Evolutionary conservation across 345 rosid genomes (phyloP).

Genomic region (Gossypioides kirkii): DNA sequence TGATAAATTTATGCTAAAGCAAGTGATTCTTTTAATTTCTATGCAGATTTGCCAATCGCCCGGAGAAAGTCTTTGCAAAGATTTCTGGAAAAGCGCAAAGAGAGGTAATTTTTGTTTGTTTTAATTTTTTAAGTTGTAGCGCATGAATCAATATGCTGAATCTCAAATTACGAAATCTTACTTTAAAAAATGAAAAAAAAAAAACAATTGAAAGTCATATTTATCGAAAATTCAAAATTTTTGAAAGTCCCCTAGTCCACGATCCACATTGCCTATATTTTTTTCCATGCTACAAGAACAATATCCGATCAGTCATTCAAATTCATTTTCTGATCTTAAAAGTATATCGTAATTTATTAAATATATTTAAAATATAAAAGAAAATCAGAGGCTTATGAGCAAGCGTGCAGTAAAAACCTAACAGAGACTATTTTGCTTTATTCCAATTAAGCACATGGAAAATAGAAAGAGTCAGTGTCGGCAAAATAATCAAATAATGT

Average conservation of each 20-base stretch:
- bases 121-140: background rate
- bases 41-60: slow-evolving; percentile 64
- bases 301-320: too few species aligned
- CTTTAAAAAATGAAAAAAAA: background rate
- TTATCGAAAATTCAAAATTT: background rate
- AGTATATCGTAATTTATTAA: too few species aligned
- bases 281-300: background rate
- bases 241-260: background rate
- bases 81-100: slow-evolving; percentile 87
- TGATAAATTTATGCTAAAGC: background rate
- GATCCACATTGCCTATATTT: background rate
- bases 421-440: background rate
- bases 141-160: background rate
- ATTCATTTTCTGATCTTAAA: too few species aligned
- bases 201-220: background rate
- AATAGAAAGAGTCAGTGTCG: background rate
- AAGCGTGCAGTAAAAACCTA: background rate
- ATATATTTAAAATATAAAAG: too few species aligned
- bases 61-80: slow-evolving; percentile 74
- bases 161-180: background rate
- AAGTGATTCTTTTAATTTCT: background rate
- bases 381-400: too few species aligned
- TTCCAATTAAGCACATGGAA: background rate
- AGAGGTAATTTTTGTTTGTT: slow-evolving; percentile 47
- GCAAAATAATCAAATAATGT: background rate